Percentiles rank a stretch among this genome's conserved stretches.
Conservation (phyloP, 768 basidiomycete species). For the Lentinula edodes region DNA sequence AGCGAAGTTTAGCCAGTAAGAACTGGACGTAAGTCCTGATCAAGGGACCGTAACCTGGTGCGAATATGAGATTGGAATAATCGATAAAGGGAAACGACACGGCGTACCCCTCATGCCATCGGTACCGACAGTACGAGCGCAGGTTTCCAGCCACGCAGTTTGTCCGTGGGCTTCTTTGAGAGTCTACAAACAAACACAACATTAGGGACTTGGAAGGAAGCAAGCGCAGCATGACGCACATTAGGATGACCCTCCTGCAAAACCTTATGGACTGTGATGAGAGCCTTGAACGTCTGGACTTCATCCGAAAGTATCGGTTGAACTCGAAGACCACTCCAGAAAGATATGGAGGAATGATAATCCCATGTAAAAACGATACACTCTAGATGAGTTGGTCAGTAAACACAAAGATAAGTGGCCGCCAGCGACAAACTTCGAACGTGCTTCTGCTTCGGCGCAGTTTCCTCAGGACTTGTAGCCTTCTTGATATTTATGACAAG, state of each 20-base stretch:
- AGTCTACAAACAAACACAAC: slow-evolving; percentile 45
- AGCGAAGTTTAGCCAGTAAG: slow-evolving; percentile 90
- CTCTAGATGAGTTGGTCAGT: slow-evolving; percentile 42
- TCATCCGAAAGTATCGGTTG: slow-evolving; percentile 97
- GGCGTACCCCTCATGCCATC: slow-evolving; percentile 72
- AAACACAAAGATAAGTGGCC: neutral
- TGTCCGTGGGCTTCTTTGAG: slow-evolving; percentile 97
- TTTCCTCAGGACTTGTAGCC: slow-evolving; percentile 91
- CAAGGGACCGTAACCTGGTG: slow-evolving; percentile 80
- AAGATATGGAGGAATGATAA: slow-evolving; percentile 94
- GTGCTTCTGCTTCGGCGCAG: slow-evolving; percentile 98
- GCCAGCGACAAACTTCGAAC: slow-evolving; percentile 78
- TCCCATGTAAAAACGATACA: slow-evolving; percentile 99
- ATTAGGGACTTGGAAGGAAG: slow-evolving; percentile 1
- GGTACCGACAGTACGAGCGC: slow-evolving; percentile 82
- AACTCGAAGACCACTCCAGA: slow-evolving; percentile 95
- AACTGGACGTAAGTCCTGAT: slow-evolving; percentile 97
- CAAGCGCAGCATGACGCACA: slow-evolving; percentile 35
- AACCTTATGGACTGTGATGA: slow-evolving; percentile 97
- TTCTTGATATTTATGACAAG: slow-evolving; percentile 96
- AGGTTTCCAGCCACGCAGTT: slow-evolving; percentile 97
- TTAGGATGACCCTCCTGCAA: slow-evolving; percentile 96
- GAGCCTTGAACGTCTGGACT: slow-evolving; percentile 95
- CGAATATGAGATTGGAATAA: neutral
- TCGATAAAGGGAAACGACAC: neutral